These are phyloP conservation scores for Miscanthus lutarioriparius DNA, from an alignment of 176 grass and related monocot species.

Conservation along the genomic window DNA sequence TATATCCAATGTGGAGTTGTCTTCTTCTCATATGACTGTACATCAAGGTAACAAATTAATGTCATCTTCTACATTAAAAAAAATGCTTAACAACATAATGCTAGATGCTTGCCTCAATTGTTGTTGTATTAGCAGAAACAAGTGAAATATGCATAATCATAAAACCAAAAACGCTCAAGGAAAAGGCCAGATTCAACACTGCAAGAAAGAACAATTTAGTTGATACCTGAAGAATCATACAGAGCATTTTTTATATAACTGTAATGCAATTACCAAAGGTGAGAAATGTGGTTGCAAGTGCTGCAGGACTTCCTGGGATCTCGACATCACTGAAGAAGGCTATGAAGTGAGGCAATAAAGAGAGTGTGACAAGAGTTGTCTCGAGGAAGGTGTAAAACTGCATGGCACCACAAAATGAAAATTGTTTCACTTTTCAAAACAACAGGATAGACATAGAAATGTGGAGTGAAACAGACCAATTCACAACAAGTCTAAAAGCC, in stretches of 20 bases:
- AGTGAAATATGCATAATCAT: constrained; percentile 95
- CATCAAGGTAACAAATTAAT: constrained; percentile 29
- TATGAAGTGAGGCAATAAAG: constrained; percentile 86
- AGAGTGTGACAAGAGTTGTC: constrained; percentile 83
- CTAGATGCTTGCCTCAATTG: constrained; percentile 63
- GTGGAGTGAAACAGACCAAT: neutral
- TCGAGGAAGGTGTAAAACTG: constrained; percentile 98
- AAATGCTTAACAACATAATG: neutral
- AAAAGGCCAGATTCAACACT: constrained; percentile 80
- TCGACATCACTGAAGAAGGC: constrained; percentile 90
- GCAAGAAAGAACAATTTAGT: constrained; percentile 30
- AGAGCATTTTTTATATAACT: neutral
- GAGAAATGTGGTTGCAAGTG: constrained; percentile 92
- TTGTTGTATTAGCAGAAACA: constrained; percentile 83
- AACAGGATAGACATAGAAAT: neutral
- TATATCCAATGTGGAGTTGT: constrained; percentile 83
- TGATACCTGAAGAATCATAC: neutral
- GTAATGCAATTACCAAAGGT: constrained; percentile 71
- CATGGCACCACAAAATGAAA: constrained; percentile 28
- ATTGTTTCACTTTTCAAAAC: constrained; percentile 12
- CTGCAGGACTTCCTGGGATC: constrained; percentile 80
- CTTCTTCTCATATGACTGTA: constrained; percentile 96
- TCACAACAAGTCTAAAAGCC: neutral
- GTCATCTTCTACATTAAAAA: constrained; percentile 7
- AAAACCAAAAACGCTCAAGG: constrained; percentile 88